Conservation (phyloP, 2,329 filamentous ascomycete genomes). For the Cordyceps cateniannulata region DNA sequence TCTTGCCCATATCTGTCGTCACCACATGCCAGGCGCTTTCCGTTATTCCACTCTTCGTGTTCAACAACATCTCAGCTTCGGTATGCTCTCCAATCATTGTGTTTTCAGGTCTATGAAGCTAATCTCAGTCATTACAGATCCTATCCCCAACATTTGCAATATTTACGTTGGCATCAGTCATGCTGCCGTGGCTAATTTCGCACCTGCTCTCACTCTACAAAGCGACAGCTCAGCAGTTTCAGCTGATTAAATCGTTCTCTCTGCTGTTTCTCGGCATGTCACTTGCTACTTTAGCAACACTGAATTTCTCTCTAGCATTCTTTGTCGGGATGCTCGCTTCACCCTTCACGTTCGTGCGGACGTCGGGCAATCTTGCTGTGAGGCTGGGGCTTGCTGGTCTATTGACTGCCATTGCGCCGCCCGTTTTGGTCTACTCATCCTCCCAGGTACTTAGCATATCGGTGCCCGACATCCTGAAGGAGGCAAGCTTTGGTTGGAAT, state of each 20-base stretch:
- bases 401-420: constrained; percentile 56
- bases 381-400: constrained; percentile 41
- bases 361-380: constrained; percentile 33
- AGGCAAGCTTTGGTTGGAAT: constrained; percentile 81
- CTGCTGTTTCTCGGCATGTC: constrained; percentile 89
- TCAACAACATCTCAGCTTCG: constrained; percentile 64
- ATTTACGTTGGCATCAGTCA: constrained; percentile 49
- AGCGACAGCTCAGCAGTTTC: constrained; percentile 62
- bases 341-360: constrained; percentile 69
- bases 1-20: constrained; percentile 69
- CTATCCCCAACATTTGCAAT: constrained; percentile 52
- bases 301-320: constrained; percentile 91
- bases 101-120: neutral
- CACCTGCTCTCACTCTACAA: constrained; percentile 44
- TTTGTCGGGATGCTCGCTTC: constrained; percentile 72
- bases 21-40: constrained; percentile 68
- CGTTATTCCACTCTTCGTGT: constrained; percentile 74
- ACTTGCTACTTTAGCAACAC: constrained; percentile 83
- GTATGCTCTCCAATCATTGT: constrained; percentile 41
- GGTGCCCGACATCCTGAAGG: constrained; percentile 55
- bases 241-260: constrained; percentile 82
- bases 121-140: constrained; percentile 34
- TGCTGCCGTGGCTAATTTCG: constrained; percentile 53
- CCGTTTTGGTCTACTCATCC: constrained; percentile 45
- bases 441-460: constrained; percentile 33